Evolutionary conservation across 306 rosid species (phyloP).

Genomic region (Vigna nakashimae): DNA sequence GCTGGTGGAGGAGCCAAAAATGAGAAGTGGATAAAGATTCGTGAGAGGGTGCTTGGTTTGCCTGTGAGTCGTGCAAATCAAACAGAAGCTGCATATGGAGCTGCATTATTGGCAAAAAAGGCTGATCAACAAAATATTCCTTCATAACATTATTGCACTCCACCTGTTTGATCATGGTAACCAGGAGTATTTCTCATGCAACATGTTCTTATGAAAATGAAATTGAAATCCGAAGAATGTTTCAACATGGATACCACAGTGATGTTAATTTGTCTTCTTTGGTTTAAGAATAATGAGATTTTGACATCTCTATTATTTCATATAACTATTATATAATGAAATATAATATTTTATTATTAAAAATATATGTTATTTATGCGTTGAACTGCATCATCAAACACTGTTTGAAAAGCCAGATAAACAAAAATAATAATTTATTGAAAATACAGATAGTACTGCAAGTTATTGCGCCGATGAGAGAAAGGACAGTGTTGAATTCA

Average conservation of each 20-base stretch:
- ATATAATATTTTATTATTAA: no score
- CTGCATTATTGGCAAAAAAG: conserved; percentile 81
- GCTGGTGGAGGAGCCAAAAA: conserved; percentile 90
- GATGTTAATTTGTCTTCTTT: no score
- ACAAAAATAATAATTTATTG: no score
- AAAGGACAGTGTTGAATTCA: neutral
- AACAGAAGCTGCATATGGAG: conserved; percentile 90
- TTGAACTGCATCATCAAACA: no score
- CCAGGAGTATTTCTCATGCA: neutral
- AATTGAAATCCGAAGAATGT: neutral
- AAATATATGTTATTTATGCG: no score
- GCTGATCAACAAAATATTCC: conserved; percentile 55
- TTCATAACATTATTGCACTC: conserved; percentile 3
- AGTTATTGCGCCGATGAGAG: neutral
- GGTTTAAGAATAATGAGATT: no score
- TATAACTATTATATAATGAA: no score
- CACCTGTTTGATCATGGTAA: neutral
- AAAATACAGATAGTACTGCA: neutral
- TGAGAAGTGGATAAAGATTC: conserved; percentile 77
- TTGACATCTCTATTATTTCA: no score
- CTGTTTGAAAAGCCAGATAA: no score
- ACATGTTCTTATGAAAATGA: neutral
- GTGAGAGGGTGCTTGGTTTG: conserved; percentile 84
- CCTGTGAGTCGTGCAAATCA: conserved; percentile 76
- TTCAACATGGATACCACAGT: conserved; percentile 11